phyloP scores from a whole-genome alignment of 345 rosid species.

The Pistacia atlantica region DNA sequence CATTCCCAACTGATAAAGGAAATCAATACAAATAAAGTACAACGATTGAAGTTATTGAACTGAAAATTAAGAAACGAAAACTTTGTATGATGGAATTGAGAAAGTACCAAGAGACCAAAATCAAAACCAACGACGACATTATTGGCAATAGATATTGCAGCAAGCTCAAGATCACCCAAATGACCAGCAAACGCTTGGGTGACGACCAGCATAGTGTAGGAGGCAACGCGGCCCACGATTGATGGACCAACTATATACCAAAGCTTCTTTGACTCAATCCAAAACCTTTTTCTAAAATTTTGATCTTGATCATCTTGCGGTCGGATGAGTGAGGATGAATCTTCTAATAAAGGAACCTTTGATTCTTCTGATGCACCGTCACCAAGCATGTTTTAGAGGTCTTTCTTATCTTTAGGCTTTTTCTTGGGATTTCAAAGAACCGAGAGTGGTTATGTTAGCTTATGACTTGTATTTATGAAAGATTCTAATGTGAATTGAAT shows the following conservation, averaged over 20 bases:
- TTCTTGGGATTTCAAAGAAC: too few species aligned
- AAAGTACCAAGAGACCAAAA: constrained; percentile 78
- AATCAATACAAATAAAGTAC: background rate
- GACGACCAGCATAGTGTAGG: constrained; percentile 82
- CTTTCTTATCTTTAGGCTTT: too few species aligned
- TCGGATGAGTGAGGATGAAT: constrained; percentile 8
- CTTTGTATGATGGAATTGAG: background rate
- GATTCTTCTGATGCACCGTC: constrained; percentile 33
- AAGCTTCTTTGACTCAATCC: constrained; percentile 79
- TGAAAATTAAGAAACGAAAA: background rate
- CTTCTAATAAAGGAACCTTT: constrained; percentile 32
- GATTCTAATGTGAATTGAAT: too few species aligned
- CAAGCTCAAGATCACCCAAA: constrained; percentile 88
- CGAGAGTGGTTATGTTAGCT: too few species aligned
- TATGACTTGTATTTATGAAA: too few species aligned
- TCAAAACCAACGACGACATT: constrained; percentile 76
- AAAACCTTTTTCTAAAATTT: constrained; percentile 38
- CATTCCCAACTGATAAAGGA: constrained; percentile 57
- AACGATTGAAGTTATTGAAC: too few species aligned
- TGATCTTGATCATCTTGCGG: constrained; percentile 9
- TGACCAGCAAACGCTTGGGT: constrained; percentile 98
- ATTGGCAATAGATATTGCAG: constrained; percentile 79
- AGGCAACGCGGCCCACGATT: constrained; percentile 68
- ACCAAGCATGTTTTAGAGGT: constrained; percentile 8
- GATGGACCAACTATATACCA: constrained; percentile 93